phyloP scores from a whole-genome alignment of 2,329 filamentous ascomycete species.

The Stemphylium lycopersici region DNA sequence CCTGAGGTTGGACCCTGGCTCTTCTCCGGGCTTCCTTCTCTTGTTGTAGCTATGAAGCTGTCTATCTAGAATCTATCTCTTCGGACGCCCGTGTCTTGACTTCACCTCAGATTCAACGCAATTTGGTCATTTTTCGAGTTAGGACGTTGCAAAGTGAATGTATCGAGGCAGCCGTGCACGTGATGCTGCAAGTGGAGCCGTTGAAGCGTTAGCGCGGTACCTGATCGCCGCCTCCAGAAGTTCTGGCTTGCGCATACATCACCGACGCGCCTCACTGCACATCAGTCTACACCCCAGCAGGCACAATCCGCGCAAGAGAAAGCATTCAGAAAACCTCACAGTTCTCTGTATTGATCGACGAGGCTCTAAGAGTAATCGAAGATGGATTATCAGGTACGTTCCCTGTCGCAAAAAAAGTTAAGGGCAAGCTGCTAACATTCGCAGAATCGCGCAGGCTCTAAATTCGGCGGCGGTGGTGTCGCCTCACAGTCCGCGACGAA shows the following conservation, averaged over 20 bases:
- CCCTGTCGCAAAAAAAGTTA: constrained; percentile 7
- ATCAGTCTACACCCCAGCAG: background rate
- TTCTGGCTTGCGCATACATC: constrained; percentile 21
- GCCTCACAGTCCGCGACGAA: constrained; percentile 93
- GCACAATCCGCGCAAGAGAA: constrained; percentile 1
- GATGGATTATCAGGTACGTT: constrained; percentile 60
- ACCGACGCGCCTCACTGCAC: constrained; percentile 14
- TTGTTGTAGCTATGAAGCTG: background rate
- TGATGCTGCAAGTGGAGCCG: constrained; percentile 15
- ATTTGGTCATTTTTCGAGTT: background rate
- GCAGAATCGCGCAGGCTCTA: constrained; percentile 92
- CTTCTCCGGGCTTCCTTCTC: background rate
- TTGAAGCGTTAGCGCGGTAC: constrained; percentile 25
- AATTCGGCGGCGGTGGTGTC: constrained; percentile 96
- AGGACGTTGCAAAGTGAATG: background rate
- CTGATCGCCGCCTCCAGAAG: constrained; percentile 26
- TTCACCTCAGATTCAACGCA: background rate
- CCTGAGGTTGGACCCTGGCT: background rate
- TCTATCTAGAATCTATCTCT: background rate
- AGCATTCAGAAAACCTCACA: background rate
- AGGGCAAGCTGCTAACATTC: constrained; percentile 22
- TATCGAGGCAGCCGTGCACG: constrained; percentile 9
- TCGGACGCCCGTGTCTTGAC: background rate
- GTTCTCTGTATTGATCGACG: constrained; percentile 4
- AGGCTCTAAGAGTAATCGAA: constrained; percentile 1